These are phyloP conservation scores for Gynandropsis gynandra DNA, from an alignment of 345 rosid species.

Conservation along the genomic window DNA sequence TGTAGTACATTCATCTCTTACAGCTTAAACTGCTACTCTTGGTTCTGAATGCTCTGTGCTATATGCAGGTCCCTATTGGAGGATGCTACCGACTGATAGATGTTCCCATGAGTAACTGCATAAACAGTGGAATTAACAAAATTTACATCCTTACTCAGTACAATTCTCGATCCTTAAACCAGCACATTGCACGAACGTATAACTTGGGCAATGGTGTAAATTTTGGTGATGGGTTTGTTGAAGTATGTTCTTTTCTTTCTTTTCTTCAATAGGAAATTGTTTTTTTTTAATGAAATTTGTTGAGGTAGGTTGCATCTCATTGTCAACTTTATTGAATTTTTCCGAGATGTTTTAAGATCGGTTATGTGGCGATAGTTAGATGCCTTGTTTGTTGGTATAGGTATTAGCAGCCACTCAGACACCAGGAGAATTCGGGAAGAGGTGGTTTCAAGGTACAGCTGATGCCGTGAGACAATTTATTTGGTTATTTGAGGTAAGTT, in stretches of 20 bases:
- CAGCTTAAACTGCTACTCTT: too few relatives aligned
- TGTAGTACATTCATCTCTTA: conserved; percentile 2
- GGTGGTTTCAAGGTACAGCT: conserved; percentile 95
- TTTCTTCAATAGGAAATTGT: too few relatives aligned
- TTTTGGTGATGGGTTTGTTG: conserved; percentile 71
- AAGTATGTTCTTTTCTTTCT: conserved; percentile 38
- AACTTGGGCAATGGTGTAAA: conserved; percentile 55
- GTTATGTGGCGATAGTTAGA: not conserved
- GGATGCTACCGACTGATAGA: conserved; percentile 80
- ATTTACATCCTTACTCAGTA: conserved; percentile 82
- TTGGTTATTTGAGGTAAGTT: conserved; percentile 78
- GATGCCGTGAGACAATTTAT: conserved; percentile 84
- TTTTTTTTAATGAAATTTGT: too few relatives aligned
- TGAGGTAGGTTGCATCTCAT: not conserved
- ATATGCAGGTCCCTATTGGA: conserved; percentile 67
- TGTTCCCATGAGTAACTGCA: conserved; percentile 87
- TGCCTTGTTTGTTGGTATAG: conserved; percentile 24
- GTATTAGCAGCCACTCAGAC: conserved; percentile 92
- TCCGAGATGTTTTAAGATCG: not conserved
- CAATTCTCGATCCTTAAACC: conserved; percentile 79
- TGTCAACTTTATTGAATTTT: not conserved
- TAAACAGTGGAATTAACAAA: conserved; percentile 83
- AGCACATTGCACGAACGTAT: conserved; percentile 69
- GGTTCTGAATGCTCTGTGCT: not conserved
- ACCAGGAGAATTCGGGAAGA: conserved; percentile 70